Percentiles rank a stretch among this genome's conserved stretches.
Conservation (phyloP, 306 rosid species). For the Potentilla sterilis region DNA sequence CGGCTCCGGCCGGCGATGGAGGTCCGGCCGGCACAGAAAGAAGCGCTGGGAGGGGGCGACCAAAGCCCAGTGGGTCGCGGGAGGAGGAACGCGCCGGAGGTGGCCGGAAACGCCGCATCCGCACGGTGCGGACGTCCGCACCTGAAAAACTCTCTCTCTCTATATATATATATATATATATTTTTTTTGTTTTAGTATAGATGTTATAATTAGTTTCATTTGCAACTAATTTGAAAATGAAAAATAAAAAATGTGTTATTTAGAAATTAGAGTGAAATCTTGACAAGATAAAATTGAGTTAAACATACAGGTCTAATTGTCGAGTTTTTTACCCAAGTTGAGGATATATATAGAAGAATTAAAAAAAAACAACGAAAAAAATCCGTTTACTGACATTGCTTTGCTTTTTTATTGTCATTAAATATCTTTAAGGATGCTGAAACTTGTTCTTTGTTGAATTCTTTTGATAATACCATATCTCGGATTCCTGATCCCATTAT, state of each 20-base stretch:
- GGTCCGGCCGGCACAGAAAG: no score
- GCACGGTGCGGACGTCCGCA: no score
- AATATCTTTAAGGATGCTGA: neutral
- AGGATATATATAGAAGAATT: neutral
- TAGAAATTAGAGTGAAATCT: neutral
- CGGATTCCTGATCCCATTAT: neutral
- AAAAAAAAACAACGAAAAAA: neutral
- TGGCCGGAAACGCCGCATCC: no score
- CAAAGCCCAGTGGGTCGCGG: no score
- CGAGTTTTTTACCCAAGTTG: neutral
- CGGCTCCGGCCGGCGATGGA: no score
- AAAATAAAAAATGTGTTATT: neutral
- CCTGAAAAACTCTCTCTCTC: no score
- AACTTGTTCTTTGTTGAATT: slow-evolving; percentile 10
- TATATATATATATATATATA: no score
- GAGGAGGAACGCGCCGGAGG: no score
- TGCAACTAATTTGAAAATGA: neutral
- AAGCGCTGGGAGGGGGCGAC: no score
- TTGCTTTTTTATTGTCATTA: neutral
- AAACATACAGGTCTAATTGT: neutral
- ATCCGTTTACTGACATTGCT: neutral
- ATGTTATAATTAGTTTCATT: neutral
- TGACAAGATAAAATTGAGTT: neutral
- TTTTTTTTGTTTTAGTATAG: neutral
- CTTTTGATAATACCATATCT: neutral